phyloP scores from a whole-genome alignment of 208 protist species.

The Phytomonas sp. region DNA sequence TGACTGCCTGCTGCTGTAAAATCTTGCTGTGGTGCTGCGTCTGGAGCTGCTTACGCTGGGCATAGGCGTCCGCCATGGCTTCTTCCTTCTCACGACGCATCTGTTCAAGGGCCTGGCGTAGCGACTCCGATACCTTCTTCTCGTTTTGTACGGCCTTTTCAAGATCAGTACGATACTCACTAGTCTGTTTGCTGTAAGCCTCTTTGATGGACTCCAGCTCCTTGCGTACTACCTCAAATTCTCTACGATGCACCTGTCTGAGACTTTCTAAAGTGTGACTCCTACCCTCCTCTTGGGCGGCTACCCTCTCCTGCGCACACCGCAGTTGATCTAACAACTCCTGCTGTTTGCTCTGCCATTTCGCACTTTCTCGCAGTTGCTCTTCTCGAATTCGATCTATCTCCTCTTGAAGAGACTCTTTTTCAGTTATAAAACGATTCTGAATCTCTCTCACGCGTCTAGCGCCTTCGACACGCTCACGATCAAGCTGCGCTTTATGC shows the following conservation, averaged over 20 bases:
- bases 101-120: slow-evolving; percentile 53
- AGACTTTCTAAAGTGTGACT: slow-evolving; percentile 28
- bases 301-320: slow-evolving; percentile 29
- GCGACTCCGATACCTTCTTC: slow-evolving; percentile 29
- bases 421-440: slow-evolving; percentile 26
- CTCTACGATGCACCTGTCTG: slow-evolving; percentile 38
- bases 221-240: slow-evolving; percentile 31
- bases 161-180: slow-evolving; percentile 28
- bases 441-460: slow-evolving; percentile 36
- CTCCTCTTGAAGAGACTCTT: slow-evolving; percentile 32
- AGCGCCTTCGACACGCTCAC: slow-evolving; percentile 35
- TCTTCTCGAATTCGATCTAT: slow-evolving; percentile 37
- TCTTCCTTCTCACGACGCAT: slow-evolving; percentile 48
- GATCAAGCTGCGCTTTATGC: slow-evolving; percentile 24
- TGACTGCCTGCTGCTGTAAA: slow-evolving; percentile 31
- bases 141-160: slow-evolving; percentile 42
- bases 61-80: slow-evolving; percentile 25
- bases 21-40: slow-evolving; percentile 48
- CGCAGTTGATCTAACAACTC: slow-evolving; percentile 52
- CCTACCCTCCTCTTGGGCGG: slow-evolving; percentile 36
- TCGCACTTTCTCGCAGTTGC: slow-evolving; percentile 24
- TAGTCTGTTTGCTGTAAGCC: slow-evolving; percentile 25
- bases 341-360: slow-evolving; percentile 27
- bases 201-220: slow-evolving; percentile 27
- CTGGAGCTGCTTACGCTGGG: slow-evolving; percentile 43